Percentiles rank a stretch among this genome's conserved stretches.
These are phyloP conservation scores for Delphinella strobiligena DNA, from an alignment of 2,329 filamentous ascomycete species.

Conservation along the genomic window DNA sequence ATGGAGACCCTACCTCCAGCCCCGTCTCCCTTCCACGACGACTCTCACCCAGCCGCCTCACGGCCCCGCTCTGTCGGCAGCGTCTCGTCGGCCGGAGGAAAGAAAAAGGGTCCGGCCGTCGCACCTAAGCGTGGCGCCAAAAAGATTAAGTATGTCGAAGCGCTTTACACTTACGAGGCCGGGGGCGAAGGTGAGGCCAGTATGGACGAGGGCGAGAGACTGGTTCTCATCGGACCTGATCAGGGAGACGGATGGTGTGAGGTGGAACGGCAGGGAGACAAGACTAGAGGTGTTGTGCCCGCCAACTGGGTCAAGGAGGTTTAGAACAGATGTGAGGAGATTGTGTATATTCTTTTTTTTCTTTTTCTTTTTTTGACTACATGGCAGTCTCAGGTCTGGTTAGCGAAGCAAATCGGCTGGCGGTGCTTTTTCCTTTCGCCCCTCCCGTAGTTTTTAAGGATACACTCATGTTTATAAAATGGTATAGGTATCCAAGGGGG, in stretches of 20 bases:
- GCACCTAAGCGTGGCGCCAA: slow-evolving; percentile 71
- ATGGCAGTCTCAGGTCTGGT: too few relatives aligned
- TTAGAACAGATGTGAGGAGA: too few relatives aligned
- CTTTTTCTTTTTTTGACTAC: too few relatives aligned
- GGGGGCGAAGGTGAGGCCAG: slow-evolving; percentile 77
- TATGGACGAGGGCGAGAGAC: slow-evolving; percentile 82
- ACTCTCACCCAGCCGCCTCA: slow-evolving; percentile 10
- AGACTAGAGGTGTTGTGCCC: slow-evolving; percentile 76
- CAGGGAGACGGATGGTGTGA: slow-evolving; percentile 92
- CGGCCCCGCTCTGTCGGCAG: slow-evolving; percentile 13
- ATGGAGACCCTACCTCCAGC: slow-evolving; percentile 49
- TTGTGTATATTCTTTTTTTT: not conserved
- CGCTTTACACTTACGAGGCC: slow-evolving; percentile 82
- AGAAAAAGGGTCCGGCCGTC: slow-evolving; percentile 85
- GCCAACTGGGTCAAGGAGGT: slow-evolving; percentile 83
- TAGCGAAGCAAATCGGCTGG: too few relatives aligned
- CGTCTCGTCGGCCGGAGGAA: slow-evolving; percentile 48
- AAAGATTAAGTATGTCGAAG: slow-evolving; percentile 65
- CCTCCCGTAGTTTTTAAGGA: too few relatives aligned
- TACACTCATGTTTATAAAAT: too few relatives aligned
- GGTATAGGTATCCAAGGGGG: too few relatives aligned
- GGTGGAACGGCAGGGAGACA: slow-evolving; percentile 70
- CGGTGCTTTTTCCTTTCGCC: too few relatives aligned
- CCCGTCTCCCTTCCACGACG: slow-evolving; percentile 2
- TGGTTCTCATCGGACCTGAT: slow-evolving; percentile 81